These are phyloP conservation scores for Cubamyces sp. DNA, from an alignment of 768 basidiomycete genomes.

Conservation along the genomic window DNA sequence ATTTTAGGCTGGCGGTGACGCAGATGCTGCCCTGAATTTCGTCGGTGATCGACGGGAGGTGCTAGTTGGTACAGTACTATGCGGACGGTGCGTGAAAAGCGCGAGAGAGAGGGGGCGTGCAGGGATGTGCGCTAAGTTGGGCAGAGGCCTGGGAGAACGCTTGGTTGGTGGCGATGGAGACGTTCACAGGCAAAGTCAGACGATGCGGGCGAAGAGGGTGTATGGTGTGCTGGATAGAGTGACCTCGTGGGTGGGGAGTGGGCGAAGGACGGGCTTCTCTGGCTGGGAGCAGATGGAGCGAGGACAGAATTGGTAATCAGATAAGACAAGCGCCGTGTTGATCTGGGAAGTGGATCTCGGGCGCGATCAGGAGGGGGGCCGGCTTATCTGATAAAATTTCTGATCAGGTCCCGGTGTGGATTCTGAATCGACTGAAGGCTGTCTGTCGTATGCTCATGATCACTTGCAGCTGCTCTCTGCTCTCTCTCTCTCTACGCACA, in stretches of 20 bases:
- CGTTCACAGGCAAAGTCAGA: not conserved
- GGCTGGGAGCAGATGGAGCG: slow-evolving; percentile 1
- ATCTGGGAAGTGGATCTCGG: slow-evolving; percentile 13
- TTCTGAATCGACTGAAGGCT: not conserved
- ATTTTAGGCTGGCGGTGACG: slow-evolving; percentile 9
- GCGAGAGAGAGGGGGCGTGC: too few relatives aligned
- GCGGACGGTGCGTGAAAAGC: not conserved
- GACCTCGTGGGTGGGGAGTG: not conserved
- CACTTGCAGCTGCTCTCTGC: too few relatives aligned
- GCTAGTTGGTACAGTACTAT: not conserved
- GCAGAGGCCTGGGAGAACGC: slow-evolving; percentile 1
- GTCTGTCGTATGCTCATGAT: too few relatives aligned
- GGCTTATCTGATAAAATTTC: slow-evolving; percentile 28
- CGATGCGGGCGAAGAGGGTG: not conserved
- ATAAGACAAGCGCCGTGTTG: slow-evolving; percentile 18
- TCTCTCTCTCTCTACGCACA: not conserved
- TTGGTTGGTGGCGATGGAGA: not conserved
- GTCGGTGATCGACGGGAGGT: slow-evolving; percentile 7
- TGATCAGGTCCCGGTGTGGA: slow-evolving; percentile 3
- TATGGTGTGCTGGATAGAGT: not conserved
- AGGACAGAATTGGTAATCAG: slow-evolving; percentile 17
- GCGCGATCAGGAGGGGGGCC: not conserved
- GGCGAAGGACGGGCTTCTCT: not conserved
- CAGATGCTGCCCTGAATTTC: slow-evolving; percentile 15
- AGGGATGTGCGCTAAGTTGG: slow-evolving; percentile 3